Evolutionary conservation across 2,329 filamentous ascomycete species (phyloP), one percentile per base, ranked within the genome.

Genomic region (Diaporthe aspalathi): DNA sequence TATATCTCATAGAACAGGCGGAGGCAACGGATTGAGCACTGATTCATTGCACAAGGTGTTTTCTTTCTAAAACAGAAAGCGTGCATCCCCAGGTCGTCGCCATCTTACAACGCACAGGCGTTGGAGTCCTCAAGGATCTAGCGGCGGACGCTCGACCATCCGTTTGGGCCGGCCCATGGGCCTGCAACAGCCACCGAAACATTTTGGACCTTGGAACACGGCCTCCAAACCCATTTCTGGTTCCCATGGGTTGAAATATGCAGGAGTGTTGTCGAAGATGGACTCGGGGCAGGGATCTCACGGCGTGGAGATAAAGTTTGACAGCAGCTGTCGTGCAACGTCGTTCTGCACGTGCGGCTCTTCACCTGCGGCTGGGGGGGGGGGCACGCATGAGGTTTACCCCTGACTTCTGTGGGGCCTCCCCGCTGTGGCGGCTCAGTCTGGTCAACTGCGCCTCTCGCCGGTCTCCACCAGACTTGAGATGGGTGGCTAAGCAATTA

Each of bases 101-200:
- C 20, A 32, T n/a, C 20, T 45, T 43, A 2, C 2, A 12, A 35
- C 50, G 3, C 16, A 29, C 20, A 20, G 35, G 12, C 12, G 12
- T 50, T 50, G 45, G 60, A 65, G 60, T 24, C 54, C 54, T 57
- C 54, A 14, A 50, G 60, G 29, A 50, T 65, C 60, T 50, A 50
- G 60, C 29, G 60, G 45, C 60, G 12, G n/a, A 20, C 45, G 60
- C 45, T 24, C 29, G 49, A 14, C 32, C 57, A 7, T 24, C 5
- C 16, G 12, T 27, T 1, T 38, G n/a, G 35, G 60, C 43, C 60
- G 43, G 4, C 20, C 12, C 20, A 4, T 22, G 40, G 60, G 45
- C 45, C 60, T 63, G 60, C 60, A 63, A 65, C 45, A 50, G 45
- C 29, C 43, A 65, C 45, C 29, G 43, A 65, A 50, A 50, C 60